phyloP scores from a whole-genome alignment of 2,329 filamentous ascomycete species.

The Calonectria pteridis region DNA sequence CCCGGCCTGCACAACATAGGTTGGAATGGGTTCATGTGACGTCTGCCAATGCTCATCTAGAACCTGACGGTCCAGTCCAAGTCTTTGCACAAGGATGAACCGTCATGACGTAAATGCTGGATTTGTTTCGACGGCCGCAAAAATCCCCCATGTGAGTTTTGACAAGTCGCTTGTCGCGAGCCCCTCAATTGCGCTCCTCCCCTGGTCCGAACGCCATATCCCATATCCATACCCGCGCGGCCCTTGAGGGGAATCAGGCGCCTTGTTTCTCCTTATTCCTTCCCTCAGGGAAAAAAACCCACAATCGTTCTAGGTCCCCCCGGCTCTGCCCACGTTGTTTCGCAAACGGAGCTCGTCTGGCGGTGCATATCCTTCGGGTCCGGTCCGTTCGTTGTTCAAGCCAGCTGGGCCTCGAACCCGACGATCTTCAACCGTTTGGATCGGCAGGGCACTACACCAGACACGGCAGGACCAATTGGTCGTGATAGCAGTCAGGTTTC shows the following conservation, averaged over 20 bases:
- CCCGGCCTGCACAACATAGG: not conserved
- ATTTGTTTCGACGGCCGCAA: not conserved
- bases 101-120: slow-evolving; percentile 5
- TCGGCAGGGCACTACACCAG: not conserved
- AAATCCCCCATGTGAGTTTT: slow-evolving; percentile 2
- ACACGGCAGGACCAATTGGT: not conserved
- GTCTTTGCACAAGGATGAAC: not conserved
- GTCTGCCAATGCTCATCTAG: not conserved
- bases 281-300: not conserved
- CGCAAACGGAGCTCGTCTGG: not conserved
- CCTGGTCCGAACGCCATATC: not conserved
- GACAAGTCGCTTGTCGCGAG: slow-evolving; percentile 18
- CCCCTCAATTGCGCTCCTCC: not conserved
- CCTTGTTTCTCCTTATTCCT: not conserved
- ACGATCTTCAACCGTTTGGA: slow-evolving; percentile 1
- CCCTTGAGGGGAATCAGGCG: not conserved
- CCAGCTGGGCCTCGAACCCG: not conserved
- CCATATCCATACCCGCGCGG: slow-evolving; percentile 11
- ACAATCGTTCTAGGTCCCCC: not conserved
- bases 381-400: not conserved
- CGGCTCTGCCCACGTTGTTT: slow-evolving; percentile 2
- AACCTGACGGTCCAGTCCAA: not conserved
- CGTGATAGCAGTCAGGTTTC: not conserved
- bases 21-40: not conserved
- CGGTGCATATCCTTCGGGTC: not conserved